Conservation (phyloP, 129 eudicot species). For the Flaveria brownii region DNA sequence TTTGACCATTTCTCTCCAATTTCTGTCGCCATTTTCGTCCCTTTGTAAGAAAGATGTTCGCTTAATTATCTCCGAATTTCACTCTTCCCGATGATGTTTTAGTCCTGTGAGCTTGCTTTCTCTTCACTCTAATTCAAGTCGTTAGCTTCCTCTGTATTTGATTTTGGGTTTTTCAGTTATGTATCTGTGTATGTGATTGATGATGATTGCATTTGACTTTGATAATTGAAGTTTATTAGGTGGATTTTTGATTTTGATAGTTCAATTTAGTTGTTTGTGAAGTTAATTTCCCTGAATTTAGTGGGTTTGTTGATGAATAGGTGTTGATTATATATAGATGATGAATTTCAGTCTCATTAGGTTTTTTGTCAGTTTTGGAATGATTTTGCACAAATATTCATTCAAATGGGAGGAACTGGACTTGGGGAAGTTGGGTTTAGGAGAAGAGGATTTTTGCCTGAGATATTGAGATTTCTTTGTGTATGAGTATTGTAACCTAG, state of each 20-base stretch:
- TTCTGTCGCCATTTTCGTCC: constrained; percentile 38
- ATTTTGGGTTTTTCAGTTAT: not conserved
- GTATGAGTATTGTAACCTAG: constrained; percentile 5
- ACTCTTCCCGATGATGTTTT: constrained; percentile 27
- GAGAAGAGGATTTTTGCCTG: not conserved
- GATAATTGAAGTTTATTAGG: constrained; percentile 15
- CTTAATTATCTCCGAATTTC: constrained; percentile 34
- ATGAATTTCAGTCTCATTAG: constrained; percentile 25
- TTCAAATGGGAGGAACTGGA: constrained; percentile 2
- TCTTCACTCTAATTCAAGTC: constrained; percentile 19
- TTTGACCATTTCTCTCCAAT: constrained; percentile 28
- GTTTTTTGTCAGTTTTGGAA: not conserved
- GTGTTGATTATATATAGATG: not conserved
- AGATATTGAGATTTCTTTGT: not conserved
- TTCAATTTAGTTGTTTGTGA: constrained; percentile 23
- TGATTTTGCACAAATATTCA: not conserved
- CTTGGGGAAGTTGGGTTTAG: not conserved
- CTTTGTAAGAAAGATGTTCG: constrained; percentile 20
- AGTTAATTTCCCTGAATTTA: constrained; percentile 20
- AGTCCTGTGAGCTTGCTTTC: constrained; percentile 24
- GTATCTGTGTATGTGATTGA: constrained; percentile 23
- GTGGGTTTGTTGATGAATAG: not conserved
- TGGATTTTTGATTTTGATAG: constrained; percentile 3
- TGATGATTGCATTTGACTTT: constrained; percentile 30
- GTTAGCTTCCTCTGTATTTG: constrained; percentile 1